These are phyloP conservation scores for Arabidopsis suecica DNA, from an alignment of 345 rosid genomes.

Conservation along the genomic window DNA sequence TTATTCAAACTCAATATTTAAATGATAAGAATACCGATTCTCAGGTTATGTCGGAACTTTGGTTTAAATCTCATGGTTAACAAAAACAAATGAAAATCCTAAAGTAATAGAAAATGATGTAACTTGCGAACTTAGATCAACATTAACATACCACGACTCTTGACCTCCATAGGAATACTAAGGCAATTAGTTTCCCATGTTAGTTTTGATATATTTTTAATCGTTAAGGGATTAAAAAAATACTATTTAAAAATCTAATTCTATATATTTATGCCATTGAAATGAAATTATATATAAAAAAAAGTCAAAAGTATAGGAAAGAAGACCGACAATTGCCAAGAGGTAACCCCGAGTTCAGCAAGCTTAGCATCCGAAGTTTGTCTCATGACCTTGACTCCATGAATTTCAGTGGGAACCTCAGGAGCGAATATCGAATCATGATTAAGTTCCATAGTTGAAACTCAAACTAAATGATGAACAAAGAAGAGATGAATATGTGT, in stretches of 20 bases:
- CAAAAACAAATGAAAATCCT: neutral
- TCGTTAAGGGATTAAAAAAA: neutral
- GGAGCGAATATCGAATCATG: slow-evolving; percentile 9
- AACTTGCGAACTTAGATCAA: neutral
- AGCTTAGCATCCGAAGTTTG: slow-evolving; percentile 27
- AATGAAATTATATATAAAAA: neutral
- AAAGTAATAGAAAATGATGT: neutral
- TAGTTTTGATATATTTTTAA: neutral
- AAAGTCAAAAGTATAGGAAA: neutral
- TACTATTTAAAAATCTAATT: neutral
- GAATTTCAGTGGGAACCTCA: slow-evolving; percentile 16
- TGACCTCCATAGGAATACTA: neutral
- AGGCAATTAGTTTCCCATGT: neutral
- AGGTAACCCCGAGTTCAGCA: slow-evolving; percentile 32
- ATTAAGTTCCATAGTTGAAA: slow-evolving; percentile 21
- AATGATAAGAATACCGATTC: neutral
- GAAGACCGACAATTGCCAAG: slow-evolving; percentile 31
- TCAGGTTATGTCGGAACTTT: neutral
- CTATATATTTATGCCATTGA: neutral
- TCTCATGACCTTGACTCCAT: slow-evolving; percentile 32
- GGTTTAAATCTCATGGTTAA: neutral
- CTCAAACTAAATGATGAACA: neutral
- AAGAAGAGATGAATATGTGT: slow-evolving; percentile 1
- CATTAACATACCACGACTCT: neutral
- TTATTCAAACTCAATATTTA: no score